Conservation (phyloP, 1,284 basidiomycete genomes). For the Athelia sp. region DNA sequence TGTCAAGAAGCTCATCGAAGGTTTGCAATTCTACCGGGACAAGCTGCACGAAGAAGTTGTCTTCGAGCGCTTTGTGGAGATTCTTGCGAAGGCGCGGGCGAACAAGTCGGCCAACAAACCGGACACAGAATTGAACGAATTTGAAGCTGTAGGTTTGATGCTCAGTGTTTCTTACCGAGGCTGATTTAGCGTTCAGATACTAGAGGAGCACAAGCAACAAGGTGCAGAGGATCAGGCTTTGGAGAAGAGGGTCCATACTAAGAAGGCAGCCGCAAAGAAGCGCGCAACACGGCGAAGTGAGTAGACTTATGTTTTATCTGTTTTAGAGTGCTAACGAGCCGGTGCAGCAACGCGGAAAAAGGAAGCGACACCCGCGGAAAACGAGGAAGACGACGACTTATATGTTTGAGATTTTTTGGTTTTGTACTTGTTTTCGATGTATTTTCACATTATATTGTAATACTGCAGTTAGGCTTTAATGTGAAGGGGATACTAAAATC, state of each 20-base stretch:
- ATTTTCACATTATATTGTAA: slow-evolving; percentile 2
- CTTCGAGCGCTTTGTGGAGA: slow-evolving; percentile 84
- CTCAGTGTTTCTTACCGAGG: slow-evolving; percentile 6
- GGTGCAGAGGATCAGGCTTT: slow-evolving; percentile 90
- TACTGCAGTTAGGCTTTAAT: neutral
- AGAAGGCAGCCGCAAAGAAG: slow-evolving; percentile 77
- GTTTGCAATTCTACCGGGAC: slow-evolving; percentile 88
- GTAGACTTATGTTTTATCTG: slow-evolving; percentile 8
- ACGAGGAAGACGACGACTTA: slow-evolving; percentile 21
- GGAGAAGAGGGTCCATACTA: slow-evolving; percentile 77
- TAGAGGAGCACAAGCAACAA: slow-evolving; percentile 79
- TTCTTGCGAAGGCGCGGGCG: slow-evolving; percentile 73
- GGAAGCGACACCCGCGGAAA: slow-evolving; percentile 6
- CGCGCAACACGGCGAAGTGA: slow-evolving; percentile 41
- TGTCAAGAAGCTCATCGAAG: slow-evolving; percentile 94
- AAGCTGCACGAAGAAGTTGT: slow-evolving; percentile 90
- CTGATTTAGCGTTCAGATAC: slow-evolving; percentile 46
- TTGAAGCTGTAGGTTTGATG: slow-evolving; percentile 58
- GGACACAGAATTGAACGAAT: slow-evolving; percentile 86
- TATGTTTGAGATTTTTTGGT: slow-evolving; percentile 14
- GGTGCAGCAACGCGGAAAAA: slow-evolving; percentile 23
- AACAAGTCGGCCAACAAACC: slow-evolving; percentile 91
- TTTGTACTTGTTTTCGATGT: slow-evolving; percentile 1
- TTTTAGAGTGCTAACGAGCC: neutral
- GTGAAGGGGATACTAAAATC: neutral